phyloP scores from a whole-genome alignment of 306 rosid species.

The Castanea sativa region DNA sequence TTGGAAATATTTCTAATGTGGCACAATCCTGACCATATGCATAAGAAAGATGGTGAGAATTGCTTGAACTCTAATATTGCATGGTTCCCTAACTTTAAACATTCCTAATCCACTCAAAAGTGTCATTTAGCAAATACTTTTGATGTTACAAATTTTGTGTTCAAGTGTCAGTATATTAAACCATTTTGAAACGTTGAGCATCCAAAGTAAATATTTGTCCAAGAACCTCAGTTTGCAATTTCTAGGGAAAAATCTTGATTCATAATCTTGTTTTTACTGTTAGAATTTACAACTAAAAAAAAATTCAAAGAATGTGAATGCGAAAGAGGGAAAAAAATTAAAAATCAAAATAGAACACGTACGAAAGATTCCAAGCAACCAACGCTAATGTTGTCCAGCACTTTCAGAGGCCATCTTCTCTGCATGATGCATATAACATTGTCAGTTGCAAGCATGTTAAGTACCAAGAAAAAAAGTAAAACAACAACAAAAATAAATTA shows the following conservation, averaged over 20 bases:
- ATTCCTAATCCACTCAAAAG: too few relatives aligned
- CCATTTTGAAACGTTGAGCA: background rate
- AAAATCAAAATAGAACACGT: conserved; percentile 4
- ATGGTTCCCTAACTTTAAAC: too few relatives aligned
- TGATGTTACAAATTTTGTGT: too few relatives aligned
- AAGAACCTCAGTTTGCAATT: background rate
- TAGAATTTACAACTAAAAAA: background rate
- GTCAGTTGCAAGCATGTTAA: conserved; percentile 9
- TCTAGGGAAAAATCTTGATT: background rate
- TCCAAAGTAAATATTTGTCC: background rate
- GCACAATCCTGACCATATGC: too few relatives aligned
- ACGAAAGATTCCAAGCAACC: conserved; percentile 13
- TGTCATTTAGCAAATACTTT: too few relatives aligned
- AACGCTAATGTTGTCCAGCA: conserved; percentile 27
- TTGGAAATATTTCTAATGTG: too few relatives aligned
- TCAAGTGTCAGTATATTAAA: background rate
- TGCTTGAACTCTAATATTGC: too few relatives aligned
- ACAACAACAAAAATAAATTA: background rate
- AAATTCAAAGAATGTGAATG: background rate
- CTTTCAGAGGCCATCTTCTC: conserved; percentile 39
- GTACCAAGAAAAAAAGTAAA: background rate
- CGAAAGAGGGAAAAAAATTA: background rate
- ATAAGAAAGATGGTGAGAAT: too few relatives aligned
- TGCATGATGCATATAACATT: conserved; percentile 27
- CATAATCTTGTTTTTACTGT: background rate